Evolutionary conservation across 2,329 filamentous ascomycete species (phyloP), one percentile per base, ranked within the genome.

Genomic region (Beauveria medogensis): DNA sequence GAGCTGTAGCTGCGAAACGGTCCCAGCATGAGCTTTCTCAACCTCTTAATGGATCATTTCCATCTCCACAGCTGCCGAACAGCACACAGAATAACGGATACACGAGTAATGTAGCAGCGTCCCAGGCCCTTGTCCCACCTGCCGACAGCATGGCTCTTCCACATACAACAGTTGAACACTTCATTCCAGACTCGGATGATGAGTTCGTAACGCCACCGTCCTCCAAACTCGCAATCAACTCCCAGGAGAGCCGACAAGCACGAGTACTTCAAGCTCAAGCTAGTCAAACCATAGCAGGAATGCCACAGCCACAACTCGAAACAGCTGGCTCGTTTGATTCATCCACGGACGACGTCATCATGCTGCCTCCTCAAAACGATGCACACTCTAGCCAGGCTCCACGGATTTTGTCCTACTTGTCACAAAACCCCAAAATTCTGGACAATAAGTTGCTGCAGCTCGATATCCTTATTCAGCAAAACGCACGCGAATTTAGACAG

Each of bases 161-260:
- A 2, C 9, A 20, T 47, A 43, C 40, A 5, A 41, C 5, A 18
- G 43, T 48, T 58, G 71, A 74, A 34, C 71, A 74, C 40, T 69
- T 82, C 7, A 79, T 85, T 46, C 75, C 80, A 56, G 82, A 85
- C 65, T 85, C 82, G 0, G 82, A 85, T 50, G 82, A 84, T 48
- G 82, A 84, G 48, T 79, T 78, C 47, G 65, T 79, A 6, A 77
- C 76, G 5, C 75, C 79, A 14, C 73, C 71, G 9, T 71, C 70
- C 10, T 71, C 69, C 43, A 69, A 79, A 67, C 62, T 68, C 59
- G 67, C 72, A 67, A 22, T 44, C 9, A 62, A 5, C n/a, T 51
- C 58, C 28, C 46, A 46, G 10, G 53, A 44, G 41, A 57, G 41
- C 22, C 60, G 18, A 16, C 37, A 41, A 16, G n/a, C 26, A 20